Evolutionary conservation across 805 yeast genomes (phyloP), one percentile per base, ranked within the genome.

Genomic region (Saccharomycopsis capsularis): DNA sequence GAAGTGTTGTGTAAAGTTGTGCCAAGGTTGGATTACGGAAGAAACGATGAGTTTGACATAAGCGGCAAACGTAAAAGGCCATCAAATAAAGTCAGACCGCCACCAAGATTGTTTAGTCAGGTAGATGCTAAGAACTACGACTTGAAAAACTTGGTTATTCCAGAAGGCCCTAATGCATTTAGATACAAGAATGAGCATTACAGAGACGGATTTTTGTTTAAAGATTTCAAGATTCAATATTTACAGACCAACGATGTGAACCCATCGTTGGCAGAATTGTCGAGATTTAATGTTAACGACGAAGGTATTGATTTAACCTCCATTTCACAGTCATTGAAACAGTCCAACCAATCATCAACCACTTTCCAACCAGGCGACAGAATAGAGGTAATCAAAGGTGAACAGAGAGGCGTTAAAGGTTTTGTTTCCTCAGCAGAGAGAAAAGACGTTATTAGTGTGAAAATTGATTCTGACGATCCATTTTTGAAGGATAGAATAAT

Each of bases 1-100:
- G 98, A 91, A 63, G 98, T 88, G n/a, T 77, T 95, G 59, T 79
- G 95, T 58, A 87, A 87, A 61, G 71, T 93, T 55, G 95, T 93
- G 30, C 99, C 99, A 34, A 79, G 99, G 60, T 68, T 93, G 52
- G 97, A 91, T 63, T 91, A 93, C 65, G 96, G 95, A 50, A 79
- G 81, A 56, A 70, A 74, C 40, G 68, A 67, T 39, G 71, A 68
- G 30, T 76, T 75, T 51, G 86, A 79, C 54, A 82, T 80, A 5
- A 64, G 58, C 3, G 64, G 68, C 6, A 78, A 78, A 59, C 66
- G 79, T 47, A 80, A 73, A 57, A 65, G 73, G 44, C 25, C 18
- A 19, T 21, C 46, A 16, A 66, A 70, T 13, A 67, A 73, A 46
- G 63, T 64, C 4, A 70, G 76, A 50, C 68, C 68, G 38, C 76